Conservation (phyloP, 768 basidiomycete species). For the Kwoniella shandongensis region DNA sequence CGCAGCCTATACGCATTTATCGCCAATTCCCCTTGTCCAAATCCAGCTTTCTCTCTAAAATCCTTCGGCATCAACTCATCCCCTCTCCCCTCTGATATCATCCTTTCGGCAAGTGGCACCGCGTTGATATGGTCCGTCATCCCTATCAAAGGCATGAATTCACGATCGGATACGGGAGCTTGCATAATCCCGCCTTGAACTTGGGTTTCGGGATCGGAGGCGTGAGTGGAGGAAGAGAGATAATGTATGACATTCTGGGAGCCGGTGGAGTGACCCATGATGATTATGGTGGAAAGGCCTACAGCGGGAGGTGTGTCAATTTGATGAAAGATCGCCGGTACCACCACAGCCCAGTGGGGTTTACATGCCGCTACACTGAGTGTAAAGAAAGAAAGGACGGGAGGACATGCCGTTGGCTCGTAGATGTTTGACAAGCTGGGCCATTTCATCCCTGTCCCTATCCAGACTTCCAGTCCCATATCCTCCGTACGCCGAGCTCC, state of each 20-base stretch:
- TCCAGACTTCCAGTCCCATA: conserved; percentile 41
- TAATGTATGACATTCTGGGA: conserved; percentile 49
- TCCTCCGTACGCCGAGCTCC: conserved; percentile 42
- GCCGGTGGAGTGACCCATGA: conserved; percentile 52
- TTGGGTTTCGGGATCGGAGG: conserved; percentile 5
- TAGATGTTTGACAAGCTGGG: conserved; percentile 39
- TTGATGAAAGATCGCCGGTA: too few species aligned
- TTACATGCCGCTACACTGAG: neutral
- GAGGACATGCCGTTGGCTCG: conserved; percentile 30
- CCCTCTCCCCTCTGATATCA: conserved; percentile 37
- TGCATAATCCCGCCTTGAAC: conserved; percentile 52
- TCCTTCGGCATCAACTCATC: conserved; percentile 36
- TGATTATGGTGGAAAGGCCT: conserved; percentile 32
- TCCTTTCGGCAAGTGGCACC: conserved; percentile 25
- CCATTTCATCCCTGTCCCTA: conserved; percentile 43
- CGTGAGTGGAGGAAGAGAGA: conserved; percentile 26
- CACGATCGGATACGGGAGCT: conserved; percentile 50
- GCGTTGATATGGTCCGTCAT: conserved; percentile 12
- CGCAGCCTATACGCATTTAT: conserved; percentile 42
- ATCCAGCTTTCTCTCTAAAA: conserved; percentile 11
- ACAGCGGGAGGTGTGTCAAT: neutral
- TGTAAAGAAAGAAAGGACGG: neutral
- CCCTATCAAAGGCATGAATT: conserved; percentile 19
- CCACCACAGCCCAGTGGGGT: neutral
- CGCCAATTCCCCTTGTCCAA: conserved; percentile 19